Conservation (phyloP, 1,284 basidiomycete species). For the Phellopilus nigrolimitatus region DNA sequence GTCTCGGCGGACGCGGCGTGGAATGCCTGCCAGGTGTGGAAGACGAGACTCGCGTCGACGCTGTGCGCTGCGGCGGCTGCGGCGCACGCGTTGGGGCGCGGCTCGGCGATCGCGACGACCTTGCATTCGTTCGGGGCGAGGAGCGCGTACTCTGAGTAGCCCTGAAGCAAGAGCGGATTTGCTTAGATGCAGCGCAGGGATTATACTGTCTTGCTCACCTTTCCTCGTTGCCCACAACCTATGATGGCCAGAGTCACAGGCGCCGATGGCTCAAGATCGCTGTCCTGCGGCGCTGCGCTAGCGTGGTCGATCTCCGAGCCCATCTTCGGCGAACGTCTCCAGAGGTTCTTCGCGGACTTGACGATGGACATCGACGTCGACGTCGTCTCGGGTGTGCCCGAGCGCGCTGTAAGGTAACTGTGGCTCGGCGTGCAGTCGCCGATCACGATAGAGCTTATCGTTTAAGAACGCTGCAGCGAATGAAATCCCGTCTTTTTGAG, state of each 20-base stretch:
- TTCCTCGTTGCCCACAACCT: slow-evolving; percentile 80
- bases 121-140: slow-evolving; percentile 58
- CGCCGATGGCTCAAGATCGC: not conserved
- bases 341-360: too few species aligned
- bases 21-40: slow-evolving; percentile 69
- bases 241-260: slow-evolving; percentile 49
- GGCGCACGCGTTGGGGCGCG: slow-evolving; percentile 59
- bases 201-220: slow-evolving; percentile 36
- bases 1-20: slow-evolving; percentile 61
- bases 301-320: not conserved
- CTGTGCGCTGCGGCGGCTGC: slow-evolving; percentile 51
- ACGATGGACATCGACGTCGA: too few species aligned
- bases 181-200: not conserved
- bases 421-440: too few species aligned
- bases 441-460: too few species aligned
- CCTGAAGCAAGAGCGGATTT: too few species aligned
- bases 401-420: too few species aligned
- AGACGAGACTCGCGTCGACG: slow-evolving; percentile 62
- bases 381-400: too few species aligned
- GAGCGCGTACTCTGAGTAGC: slow-evolving; percentile 63
- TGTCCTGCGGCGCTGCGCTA: not conserved
- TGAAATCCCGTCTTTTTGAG: too few species aligned
- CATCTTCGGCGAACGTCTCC: not conserved
- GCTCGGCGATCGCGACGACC: slow-evolving; percentile 80
- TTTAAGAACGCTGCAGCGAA: too few species aligned